phyloP scores from a whole-genome alignment of 805 yeast species.

The Pichia pseudocactophila region DNA sequence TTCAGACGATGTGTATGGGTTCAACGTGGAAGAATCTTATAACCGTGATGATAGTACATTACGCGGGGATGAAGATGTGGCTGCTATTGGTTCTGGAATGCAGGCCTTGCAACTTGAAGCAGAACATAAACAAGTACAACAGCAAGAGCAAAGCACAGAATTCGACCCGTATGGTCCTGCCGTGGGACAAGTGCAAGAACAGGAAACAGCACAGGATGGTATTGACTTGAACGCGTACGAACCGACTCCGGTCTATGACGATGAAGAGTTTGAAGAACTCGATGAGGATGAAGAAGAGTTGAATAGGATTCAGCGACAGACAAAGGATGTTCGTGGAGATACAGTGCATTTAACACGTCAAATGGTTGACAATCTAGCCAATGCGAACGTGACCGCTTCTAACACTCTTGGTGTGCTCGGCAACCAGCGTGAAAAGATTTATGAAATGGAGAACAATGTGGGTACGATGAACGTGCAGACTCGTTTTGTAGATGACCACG shows the following conservation, averaged over 20 bases:
- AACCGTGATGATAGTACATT: slow-evolving; percentile 1
- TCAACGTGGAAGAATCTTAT: not conserved
- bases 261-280: slow-evolving; percentile 34
- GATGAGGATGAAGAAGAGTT: slow-evolving; percentile 87
- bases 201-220: slow-evolving; percentile 7
- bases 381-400: slow-evolving; percentile 64
- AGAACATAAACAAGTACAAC: slow-evolving; percentile 5
- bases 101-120: slow-evolving; percentile 10
- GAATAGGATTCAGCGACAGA: slow-evolving; percentile 71
- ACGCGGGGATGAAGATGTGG: not conserved
- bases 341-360: slow-evolving; percentile 80
- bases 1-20: slow-evolving; percentile 1
- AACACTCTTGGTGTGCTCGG: slow-evolving; percentile 90
- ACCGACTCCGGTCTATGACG: slow-evolving; percentile 21
- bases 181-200: slow-evolving; percentile 6
- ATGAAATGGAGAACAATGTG: slow-evolving; percentile 56
- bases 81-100: slow-evolving; percentile 1
- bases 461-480: slow-evolving; percentile 76
- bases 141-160: slow-evolving; percentile 7
- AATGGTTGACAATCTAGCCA: slow-evolving; percentile 61
- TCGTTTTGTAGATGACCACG: slow-evolving; percentile 72
- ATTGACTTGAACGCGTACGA: slow-evolving; percentile 23
- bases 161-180: slow-evolving; percentile 23
- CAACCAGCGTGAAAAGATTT: slow-evolving; percentile 81
- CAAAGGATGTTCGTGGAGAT: slow-evolving; percentile 58